These are phyloP conservation scores for Tylopilus sp. DNA, from an alignment of 768 basidiomycete genomes.

Conservation along the genomic window DNA sequence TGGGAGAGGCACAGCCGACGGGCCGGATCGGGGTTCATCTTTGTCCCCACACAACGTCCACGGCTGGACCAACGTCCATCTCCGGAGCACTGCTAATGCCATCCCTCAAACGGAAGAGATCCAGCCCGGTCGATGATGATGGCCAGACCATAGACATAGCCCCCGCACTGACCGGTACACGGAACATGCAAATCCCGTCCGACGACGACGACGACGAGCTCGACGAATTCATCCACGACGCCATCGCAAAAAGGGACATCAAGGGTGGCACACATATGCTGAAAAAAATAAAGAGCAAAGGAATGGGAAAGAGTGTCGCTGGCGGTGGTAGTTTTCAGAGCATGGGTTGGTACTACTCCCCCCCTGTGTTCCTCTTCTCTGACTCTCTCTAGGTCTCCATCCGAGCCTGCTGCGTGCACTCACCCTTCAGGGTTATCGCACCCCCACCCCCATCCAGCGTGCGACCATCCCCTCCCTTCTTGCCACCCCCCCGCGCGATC, in stretches of 20 bases:
- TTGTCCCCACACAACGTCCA: neutral
- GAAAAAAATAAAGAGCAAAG: constrained; percentile 74
- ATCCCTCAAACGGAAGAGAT: constrained; percentile 31
- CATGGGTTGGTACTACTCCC: constrained; percentile 65
- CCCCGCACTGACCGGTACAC: constrained; percentile 44
- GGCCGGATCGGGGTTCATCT: constrained; percentile 1
- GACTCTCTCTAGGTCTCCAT: constrained; percentile 58
- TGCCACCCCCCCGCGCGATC: constrained; percentile 79
- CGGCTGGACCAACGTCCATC: neutral
- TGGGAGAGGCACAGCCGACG: constrained; percentile 1
- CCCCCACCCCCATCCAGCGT: constrained; percentile 95
- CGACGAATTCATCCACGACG: constrained; percentile 59
- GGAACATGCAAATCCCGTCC: neutral
- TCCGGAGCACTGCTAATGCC: constrained; percentile 28
- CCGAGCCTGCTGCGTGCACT: constrained; percentile 81
- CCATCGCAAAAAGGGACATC: constrained; percentile 68
- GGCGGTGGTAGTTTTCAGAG: constrained; percentile 95
- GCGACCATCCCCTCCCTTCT: constrained; percentile 84
- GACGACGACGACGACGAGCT: constrained; percentile 50
- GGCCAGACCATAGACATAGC: constrained; percentile 64
- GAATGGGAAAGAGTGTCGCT: constrained; percentile 70
- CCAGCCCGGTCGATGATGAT: constrained; percentile 9
- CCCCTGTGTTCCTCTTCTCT: neutral
- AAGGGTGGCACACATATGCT: constrained; percentile 73
- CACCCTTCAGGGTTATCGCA: constrained; percentile 88